Base-by-base conservation (phyloP, 768 basidiomycete genomes). In the Leccinum incarnatum region DNA sequence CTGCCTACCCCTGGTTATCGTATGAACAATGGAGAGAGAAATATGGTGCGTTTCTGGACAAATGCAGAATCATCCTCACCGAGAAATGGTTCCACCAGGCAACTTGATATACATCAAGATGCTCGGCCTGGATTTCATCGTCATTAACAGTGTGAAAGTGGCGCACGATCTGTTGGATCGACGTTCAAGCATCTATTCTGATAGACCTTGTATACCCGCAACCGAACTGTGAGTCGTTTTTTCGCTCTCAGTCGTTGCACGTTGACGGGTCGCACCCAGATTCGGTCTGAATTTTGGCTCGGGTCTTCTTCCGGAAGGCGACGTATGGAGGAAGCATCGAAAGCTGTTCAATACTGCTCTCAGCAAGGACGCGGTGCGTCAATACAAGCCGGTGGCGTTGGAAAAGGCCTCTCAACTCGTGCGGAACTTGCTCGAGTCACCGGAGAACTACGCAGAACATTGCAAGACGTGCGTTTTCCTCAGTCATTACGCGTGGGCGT, bases 1-100 rank as follows among this genome's bases (percentile, higher is more conserved):
- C 55, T 5, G 21, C 49, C 8, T 53, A 62, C 1, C 72, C 74
- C 10, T 76, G 75, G 75, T 45, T 71, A 45, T 66, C 74, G 7
- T 76, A 74, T 37, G 62, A 72, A 34, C 51, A 68, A 34, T 76
- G 74, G 75, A 71, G 69, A 45, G 67, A 69, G 55, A 56, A 57
- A 49, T 69, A 76, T 23, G 73, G 75, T 74, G 34, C 32, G 67
- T 53, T 21, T 9, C 15, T 7, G 14, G 9, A n/a, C 4, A 4
- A 40, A 42, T 19, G 0, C 2, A 11, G 2, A 9, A 14, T 8
- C 17, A 4, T 21, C n/a, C 40, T 42, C 10, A 53, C 4, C 32
- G 1, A 1, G 0, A 0, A n/a, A 6, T 2, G 40, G n/a, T 2
- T 5, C 30, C 36, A 54, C 11, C 50, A 72, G 71, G 71, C 2